A percentile compares a stretch with the other conserved stretches of the same genome.
These are phyloP conservation scores for Chrysoporthe austroafricana DNA, from an alignment of 2,329 filamentous ascomycete genomes.

Conservation along the genomic window DNA sequence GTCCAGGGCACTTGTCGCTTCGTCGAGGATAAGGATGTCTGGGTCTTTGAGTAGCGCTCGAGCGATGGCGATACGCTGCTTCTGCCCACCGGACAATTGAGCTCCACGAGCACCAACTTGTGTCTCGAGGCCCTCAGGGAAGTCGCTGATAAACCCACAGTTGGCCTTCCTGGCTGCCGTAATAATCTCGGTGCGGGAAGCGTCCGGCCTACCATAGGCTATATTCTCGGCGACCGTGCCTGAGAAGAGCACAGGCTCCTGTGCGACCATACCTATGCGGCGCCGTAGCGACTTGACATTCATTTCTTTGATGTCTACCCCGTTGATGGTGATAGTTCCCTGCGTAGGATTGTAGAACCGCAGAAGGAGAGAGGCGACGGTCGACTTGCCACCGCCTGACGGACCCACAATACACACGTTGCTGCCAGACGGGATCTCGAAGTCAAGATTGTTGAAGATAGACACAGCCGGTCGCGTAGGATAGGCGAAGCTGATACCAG, in stretches of 20 bases:
- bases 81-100: conserved; percentile 93
- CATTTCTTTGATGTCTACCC: conserved; percentile 79
- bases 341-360: conserved; percentile 86
- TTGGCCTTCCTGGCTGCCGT: conserved; percentile 89
- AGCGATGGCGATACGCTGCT: conserved; percentile 96
- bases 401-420: conserved; percentile 97
- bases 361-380: conserved; percentile 86
- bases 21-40: conserved; percentile 94
- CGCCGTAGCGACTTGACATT: conserved; percentile 92
- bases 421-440: conserved; percentile 88
- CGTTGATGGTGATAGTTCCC: conserved; percentile 82
- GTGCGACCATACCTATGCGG: conserved; percentile 92
- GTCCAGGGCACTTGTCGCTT: conserved; percentile 93
- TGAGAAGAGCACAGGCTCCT: conserved; percentile 92
- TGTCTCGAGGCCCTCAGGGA: conserved; percentile 93
- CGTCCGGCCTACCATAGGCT: conserved; percentile 82
- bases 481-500: conserved; percentile 85
- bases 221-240: conserved; percentile 89
- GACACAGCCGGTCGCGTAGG: conserved; percentile 88
- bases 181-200: conserved; percentile 79
- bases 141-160: conserved; percentile 94
- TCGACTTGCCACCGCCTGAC: conserved; percentile 94
- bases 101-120: conserved; percentile 90
- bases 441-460: conserved; percentile 88
- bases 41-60: conserved; percentile 93